A percentile compares a stretch with the other conserved stretches of the same genome.
These are phyloP conservation scores for Hymenoscyphus fraxineus DNA, from an alignment of 2,329 filamentous ascomycete genomes.

Conservation along the genomic window DNA sequence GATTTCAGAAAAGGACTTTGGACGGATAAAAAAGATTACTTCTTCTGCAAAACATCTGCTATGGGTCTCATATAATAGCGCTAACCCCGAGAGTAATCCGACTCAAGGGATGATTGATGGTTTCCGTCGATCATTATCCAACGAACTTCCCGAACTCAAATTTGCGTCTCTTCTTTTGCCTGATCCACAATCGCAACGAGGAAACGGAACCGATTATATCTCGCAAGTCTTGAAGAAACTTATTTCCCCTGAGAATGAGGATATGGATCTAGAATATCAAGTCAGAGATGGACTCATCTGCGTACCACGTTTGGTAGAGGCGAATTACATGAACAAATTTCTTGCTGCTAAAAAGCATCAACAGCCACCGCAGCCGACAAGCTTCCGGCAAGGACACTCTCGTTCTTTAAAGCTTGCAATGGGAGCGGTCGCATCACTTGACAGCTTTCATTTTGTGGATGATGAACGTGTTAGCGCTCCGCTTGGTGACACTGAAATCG, in stretches of 20 bases:
- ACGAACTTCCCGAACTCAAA: background rate
- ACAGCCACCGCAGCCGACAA: background rate
- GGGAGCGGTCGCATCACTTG: slow-evolving; percentile 16
- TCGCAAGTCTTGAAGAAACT: slow-evolving; percentile 1
- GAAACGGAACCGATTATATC: background rate
- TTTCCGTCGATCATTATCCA: background rate
- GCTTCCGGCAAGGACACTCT: background rate
- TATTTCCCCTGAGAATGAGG: background rate
- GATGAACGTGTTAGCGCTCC: background rate
- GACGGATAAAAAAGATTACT: background rate
- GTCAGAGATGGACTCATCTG: background rate
- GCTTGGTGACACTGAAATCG: slow-evolving; percentile 13
- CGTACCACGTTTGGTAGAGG: background rate
- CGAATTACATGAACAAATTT: slow-evolving; percentile 3
- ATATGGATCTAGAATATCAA: background rate
- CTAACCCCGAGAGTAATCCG: background rate
- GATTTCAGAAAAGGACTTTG: background rate
- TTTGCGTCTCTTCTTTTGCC: background rate
- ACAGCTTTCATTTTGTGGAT: slow-evolving; percentile 19
- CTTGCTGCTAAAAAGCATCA: slow-evolving; percentile 2
- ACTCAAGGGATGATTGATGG: background rate
- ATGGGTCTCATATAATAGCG: background rate
- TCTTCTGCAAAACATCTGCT: background rate
- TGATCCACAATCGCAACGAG: slow-evolving; percentile 13
- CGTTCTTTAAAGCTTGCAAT: slow-evolving; percentile 10